phyloP scores from a whole-genome alignment of 768 basidiomycete species.

The Macrocybe gigantea region DNA sequence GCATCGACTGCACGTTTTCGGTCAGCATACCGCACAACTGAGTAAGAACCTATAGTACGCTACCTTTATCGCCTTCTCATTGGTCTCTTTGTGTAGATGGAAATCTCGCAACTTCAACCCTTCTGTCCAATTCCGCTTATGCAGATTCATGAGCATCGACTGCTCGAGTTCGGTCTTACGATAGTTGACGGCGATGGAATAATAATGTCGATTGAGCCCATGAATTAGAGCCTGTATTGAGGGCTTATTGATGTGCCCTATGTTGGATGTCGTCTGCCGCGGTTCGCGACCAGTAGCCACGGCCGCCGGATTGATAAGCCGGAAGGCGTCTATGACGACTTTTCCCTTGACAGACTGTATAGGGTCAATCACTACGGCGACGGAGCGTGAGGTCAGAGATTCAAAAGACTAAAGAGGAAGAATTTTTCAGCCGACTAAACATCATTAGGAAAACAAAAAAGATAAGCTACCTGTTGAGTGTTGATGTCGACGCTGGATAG shows the following conservation, averaged over 20 bases:
- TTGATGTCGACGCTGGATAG: slow-evolving; percentile 98
- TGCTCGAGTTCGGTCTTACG: slow-evolving; percentile 98
- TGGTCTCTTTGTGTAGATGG: slow-evolving; percentile 77
- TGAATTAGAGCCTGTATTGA: slow-evolving; percentile 98
- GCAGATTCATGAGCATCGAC: slow-evolving; percentile 97
- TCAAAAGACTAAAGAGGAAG: slow-evolving; percentile 77
- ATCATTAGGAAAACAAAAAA: neutral
- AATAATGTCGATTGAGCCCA: slow-evolving; percentile 96
- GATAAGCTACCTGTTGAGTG: slow-evolving; percentile 78
- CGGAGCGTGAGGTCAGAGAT: slow-evolving; percentile 85
- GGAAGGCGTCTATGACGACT: slow-evolving; percentile 98
- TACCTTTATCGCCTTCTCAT: slow-evolving; percentile 95
- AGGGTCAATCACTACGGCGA: slow-evolving; percentile 96
- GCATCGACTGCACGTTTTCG: slow-evolving; percentile 67
- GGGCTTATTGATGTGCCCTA: slow-evolving; percentile 99
- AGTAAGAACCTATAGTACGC: slow-evolving; percentile 14
- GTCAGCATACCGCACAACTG: slow-evolving; percentile 7
- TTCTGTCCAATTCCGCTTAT: slow-evolving; percentile 99
- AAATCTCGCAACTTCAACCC: slow-evolving; percentile 91
- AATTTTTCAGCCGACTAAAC: neutral
- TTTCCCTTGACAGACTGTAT: slow-evolving; percentile 99
- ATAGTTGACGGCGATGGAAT: slow-evolving; percentile 96
- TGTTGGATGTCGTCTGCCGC: slow-evolving; percentile 95
- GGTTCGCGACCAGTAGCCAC: slow-evolving; percentile 92
- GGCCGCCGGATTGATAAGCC: slow-evolving; percentile 88